Percentiles rank a stretch among this genome's conserved stretches.
Evolutionary conservation across 192 early-diverging fungal genomes (phyloP).

Genomic region (Coemansia sp.): DNA sequence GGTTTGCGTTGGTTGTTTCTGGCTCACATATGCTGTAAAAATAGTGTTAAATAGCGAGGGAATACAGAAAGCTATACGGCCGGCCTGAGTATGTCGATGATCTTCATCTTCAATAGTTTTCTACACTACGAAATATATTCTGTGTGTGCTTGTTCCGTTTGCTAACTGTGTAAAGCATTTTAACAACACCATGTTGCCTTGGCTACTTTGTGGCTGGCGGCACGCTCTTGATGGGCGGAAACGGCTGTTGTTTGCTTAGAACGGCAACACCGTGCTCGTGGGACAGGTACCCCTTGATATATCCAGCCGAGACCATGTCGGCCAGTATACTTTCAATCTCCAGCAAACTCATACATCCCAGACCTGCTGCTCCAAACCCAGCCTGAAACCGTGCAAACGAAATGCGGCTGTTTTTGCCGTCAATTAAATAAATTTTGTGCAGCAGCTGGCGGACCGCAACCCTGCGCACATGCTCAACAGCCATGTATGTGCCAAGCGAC

Average conservation of each 20-base stretch:
- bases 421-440: conserved; percentile 64
- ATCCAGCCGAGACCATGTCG: conserved; percentile 81
- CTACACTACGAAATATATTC: neutral
- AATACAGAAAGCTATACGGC: too few relatives aligned
- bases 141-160: too few relatives aligned
- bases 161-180: too few relatives aligned
- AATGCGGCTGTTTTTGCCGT: conserved; percentile 55
- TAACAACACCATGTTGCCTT: too few relatives aligned
- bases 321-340: conserved; percentile 87
- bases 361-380: conserved; percentile 61
- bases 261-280: conserved; percentile 74
- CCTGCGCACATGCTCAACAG: conserved; percentile 70
- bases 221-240: conserved; percentile 53
- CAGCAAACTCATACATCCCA: conserved; percentile 50
- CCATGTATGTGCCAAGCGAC: conserved; percentile 68
- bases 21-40: too few relatives aligned
- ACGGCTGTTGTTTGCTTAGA: conserved; percentile 70
- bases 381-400: conserved; percentile 57
- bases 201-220: neutral
- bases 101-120: too few relatives aligned
- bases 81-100: too few relatives aligned
- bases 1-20: too few relatives aligned
- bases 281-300: conserved; percentile 82
- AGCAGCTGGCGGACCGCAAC: conserved; percentile 75
- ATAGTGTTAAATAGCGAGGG: too few relatives aligned